Conservation (phyloP, 345 rosid species). For the Mercurialis annua region DNA sequence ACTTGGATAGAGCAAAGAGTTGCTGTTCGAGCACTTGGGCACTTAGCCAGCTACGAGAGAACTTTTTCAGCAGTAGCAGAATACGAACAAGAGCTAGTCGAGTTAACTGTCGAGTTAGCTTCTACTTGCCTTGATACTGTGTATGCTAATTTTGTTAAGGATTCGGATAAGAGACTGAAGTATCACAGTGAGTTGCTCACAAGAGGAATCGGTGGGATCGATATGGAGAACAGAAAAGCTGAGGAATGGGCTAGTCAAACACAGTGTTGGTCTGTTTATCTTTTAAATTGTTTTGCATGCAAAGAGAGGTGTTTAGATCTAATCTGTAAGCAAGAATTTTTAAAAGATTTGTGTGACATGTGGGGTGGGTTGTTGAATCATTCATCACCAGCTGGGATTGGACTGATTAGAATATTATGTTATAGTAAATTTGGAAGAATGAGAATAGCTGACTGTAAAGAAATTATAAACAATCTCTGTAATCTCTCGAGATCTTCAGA, state of each 20-base stretch:
- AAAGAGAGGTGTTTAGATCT: constrained; percentile 40
- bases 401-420: constrained; percentile 60
- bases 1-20: constrained; percentile 91
- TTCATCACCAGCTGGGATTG: constrained; percentile 64
- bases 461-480: constrained; percentile 46
- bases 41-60: constrained; percentile 56
- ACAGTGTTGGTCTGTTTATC: constrained; percentile 67
- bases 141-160: constrained; percentile 44
- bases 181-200: constrained; percentile 74
- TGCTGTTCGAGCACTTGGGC: constrained; percentile 73
- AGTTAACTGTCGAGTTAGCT: constrained; percentile 49
- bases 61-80: constrained; percentile 49
- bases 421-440: constrained; percentile 52
- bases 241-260: constrained; percentile 84
- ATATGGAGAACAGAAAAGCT: constrained; percentile 56
- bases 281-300: constrained; percentile 63
- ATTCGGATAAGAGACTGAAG: constrained; percentile 45
- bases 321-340: constrained; percentile 46
- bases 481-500: constrained; percentile 78
- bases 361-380: constrained; percentile 62
- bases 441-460: constrained; percentile 33
- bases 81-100: constrained; percentile 50
- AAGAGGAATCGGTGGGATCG: constrained; percentile 64
- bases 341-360: constrained; percentile 45
- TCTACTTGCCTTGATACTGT: constrained; percentile 46